Evolutionary conservation across 2,329 filamentous ascomycete species (phyloP).

Genomic region (Neopestalotiopsis clavispora): DNA sequence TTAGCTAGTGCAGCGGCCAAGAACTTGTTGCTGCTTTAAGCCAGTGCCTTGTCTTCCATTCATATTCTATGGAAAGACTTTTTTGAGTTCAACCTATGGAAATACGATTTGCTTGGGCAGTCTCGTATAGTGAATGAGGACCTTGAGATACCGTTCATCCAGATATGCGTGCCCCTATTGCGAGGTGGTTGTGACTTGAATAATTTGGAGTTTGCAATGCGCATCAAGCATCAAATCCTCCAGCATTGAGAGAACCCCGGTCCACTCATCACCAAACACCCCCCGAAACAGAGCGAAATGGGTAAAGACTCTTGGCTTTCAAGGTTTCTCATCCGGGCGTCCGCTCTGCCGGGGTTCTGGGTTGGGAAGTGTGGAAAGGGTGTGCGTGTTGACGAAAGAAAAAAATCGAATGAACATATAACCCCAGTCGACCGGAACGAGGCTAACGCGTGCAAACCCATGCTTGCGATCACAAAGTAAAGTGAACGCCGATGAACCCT

Average conservation of each 20-base stretch:
- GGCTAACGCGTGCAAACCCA: not conserved
- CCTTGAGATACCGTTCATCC: too few species aligned
- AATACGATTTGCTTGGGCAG: too few species aligned
- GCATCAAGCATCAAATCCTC: too few species aligned
- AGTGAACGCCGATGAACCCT: not conserved
- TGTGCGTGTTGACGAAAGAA: not conserved
- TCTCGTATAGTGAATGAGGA: too few species aligned
- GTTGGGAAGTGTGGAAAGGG: not conserved
- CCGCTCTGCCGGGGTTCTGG: not conserved
- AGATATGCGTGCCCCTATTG: too few species aligned
- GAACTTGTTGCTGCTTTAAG: not conserved
- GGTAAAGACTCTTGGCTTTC: not conserved
- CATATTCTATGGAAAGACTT: too few species aligned
- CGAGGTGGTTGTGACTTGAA: too few species aligned
- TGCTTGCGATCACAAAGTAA: not conserved
- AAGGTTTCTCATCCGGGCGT: not conserved
- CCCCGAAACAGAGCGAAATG: constrained; percentile 1
- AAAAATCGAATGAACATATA: not conserved
- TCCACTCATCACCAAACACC: not conserved
- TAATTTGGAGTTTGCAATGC: too few species aligned
- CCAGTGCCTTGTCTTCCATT: not conserved
- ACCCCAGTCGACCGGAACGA: not conserved
- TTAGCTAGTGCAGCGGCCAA: not conserved
- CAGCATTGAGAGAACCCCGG: not conserved
- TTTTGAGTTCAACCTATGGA: too few species aligned